Evolutionary conservation across 345 rosid genomes (phyloP), one percentile per base, ranked within the genome.

Genomic region (Cardiospermum halicacabum): DNA sequence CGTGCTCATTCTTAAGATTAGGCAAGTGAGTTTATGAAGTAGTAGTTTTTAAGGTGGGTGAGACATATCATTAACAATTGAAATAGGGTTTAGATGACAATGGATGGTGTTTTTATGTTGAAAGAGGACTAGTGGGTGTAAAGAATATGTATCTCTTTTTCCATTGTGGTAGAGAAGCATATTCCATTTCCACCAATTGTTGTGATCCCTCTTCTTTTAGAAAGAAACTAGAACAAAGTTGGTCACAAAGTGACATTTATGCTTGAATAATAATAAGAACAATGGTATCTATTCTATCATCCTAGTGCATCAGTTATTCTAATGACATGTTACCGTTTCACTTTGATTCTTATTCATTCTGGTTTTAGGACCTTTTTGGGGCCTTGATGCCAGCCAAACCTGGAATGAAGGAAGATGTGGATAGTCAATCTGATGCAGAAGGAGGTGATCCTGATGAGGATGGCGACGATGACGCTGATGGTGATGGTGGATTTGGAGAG

Each of bases 401-500:
- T 15, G 58, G 45, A 66, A 67, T 69, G 69, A 67, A 66, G 62
- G 80, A 79, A 39, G 80, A 77, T 54, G 21, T 43, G 9, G 74
- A 58, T 47, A 53, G 56, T 67, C 78, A 74, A 26, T 32, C 11
- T 43, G 62, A 68, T 65, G 77, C 26, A 0, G 79, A 74, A 3
- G 79, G 56, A 0, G 78, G 40, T 7, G 81, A 56, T n/a, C 69
- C 60, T 1, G 84, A 74, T 0, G 81, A 62, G 0, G 78, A 65
- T 65, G 74, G 36, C 7, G 36, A 21, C 0, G 77, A 70, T 13
- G 80, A 72, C 0, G 79, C 49, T 0, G 81, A 66, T 27, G 91
- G 51, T 2, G 84, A 73, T 57, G 89, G 71, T 0, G 84, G 60
- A 7, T 74, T 65, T 2, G 86, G 86, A 13, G 86, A 80, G 30